These are phyloP conservation scores for Gossypium ekmanianum DNA, from an alignment of 345 rosid genomes.

Conservation along the genomic window DNA sequence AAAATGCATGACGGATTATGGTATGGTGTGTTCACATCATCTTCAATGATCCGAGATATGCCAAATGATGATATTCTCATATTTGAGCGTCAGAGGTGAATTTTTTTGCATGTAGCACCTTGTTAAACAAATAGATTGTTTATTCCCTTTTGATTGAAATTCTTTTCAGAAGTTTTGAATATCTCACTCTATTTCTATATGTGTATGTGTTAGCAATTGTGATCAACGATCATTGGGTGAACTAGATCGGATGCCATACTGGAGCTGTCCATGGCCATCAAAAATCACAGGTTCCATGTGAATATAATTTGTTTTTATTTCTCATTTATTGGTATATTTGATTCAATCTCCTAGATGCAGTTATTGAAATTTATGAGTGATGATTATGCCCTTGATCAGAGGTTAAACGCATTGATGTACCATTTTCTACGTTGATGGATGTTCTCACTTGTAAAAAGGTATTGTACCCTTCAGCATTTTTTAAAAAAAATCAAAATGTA, in stretches of 20 bases:
- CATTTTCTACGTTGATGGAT: slow-evolving; percentile 69
- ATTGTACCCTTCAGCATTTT: slow-evolving; percentile 12
- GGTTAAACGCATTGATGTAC: slow-evolving; percentile 41
- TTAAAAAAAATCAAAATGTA: not conserved
- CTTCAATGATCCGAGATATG: slow-evolving; percentile 42
- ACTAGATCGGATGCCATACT: slow-evolving; percentile 48
- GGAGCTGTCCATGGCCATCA: slow-evolving; percentile 64
- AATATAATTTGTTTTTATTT: not conserved
- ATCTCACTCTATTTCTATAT: not conserved
- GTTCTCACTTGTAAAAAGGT: slow-evolving; percentile 62
- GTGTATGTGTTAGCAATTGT: slow-evolving; percentile 37
- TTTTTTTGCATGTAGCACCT: not conserved
- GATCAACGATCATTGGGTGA: slow-evolving; percentile 41
- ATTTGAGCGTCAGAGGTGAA: slow-evolving; percentile 48
- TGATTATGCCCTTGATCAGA: slow-evolving; percentile 35
- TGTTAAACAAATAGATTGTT: not conserved
- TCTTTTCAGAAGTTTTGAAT: slow-evolving; percentile 11
- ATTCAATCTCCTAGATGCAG: not conserved
- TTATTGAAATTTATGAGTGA: slow-evolving; percentile 6
- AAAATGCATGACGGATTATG: slow-evolving; percentile 62
- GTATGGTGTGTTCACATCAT: slow-evolving; percentile 47
- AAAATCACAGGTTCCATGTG: slow-evolving; percentile 55
- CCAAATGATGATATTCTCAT: slow-evolving; percentile 36
- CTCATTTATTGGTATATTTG: not conserved
- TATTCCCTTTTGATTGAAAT: slow-evolving; percentile 2